Evolutionary conservation across 306 rosid species (phyloP), one percentile per base, ranked within the genome.

Genomic region (Vicia villosa): DNA sequence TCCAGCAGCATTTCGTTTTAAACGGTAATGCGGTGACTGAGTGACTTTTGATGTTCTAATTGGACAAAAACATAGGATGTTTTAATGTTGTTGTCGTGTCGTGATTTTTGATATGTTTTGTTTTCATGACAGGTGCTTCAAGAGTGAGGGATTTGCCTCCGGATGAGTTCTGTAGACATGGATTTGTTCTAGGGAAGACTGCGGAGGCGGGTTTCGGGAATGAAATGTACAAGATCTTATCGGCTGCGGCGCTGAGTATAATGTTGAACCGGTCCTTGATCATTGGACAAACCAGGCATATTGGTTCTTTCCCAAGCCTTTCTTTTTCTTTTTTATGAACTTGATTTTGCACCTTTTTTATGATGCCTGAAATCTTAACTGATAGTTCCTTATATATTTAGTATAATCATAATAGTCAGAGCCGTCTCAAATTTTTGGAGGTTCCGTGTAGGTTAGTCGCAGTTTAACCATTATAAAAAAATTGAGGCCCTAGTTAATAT

Each of bases 221-320:
- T 68, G 98, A 94, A 84, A 94, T 94, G 98, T 94, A 94, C 95
- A 94, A 94, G 81, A 81, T 94, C 66, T 74, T 94, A 59, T 85
- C 87, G 62, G 92, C 87, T 43, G 98, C 96, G 4, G 86, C 96
- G n/a, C 80, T 94, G 78, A 90, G 98, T 75, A 61, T 88, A 71
- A 87, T 94, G 95, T 77, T 94, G 66, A 90, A 94, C 86, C 96
- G 97, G 83, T 94, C 98, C 79, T 85, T 94, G 74, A 88, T 94
- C 86, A 85, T 94, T 80, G 97, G 97, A 80, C 98, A 94, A 88
- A 94, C 98, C 97, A 94, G 97, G 98, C 97, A 94, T 87, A 89
- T 94, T 90, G 92, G 96, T 94, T 81, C 86, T 87, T 80, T 84
- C 94, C 81, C 89, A 88, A 86, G 92, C 95, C 97, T 85, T 86